Evolutionary conservation across 1,284 basidiomycete genomes (phyloP), one percentile per base, ranked within the genome.

Genomic region (Schizophyllum commune): DNA sequence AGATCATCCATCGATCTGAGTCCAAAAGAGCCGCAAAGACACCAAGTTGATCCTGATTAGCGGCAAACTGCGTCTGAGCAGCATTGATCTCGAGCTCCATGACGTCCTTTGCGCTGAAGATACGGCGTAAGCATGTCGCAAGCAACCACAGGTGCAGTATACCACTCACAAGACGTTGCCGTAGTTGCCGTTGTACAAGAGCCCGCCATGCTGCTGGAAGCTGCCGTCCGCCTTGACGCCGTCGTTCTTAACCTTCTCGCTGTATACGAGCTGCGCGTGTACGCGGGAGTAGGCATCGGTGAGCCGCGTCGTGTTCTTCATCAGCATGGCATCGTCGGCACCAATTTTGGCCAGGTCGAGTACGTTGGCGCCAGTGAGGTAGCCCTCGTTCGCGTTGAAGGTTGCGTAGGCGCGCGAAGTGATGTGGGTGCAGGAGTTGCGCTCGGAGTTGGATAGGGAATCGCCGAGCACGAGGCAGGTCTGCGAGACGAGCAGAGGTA

Each of bases 1-100:
- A 85, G 57, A 88, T 83, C 85, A 88, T 88, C 86, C 86, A 89
- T 62, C 75, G 73, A 67, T 79, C 74, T 8, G 78, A 83, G 34
- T 79, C 75, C 58, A 88, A 73, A 4, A 84, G 69, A 13, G 75
- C 75, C 9, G 76, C 77, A 61, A 86, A 82, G 0, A 83, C 82
- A 51, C 65, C 64, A 61, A 74, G 76, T 7, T 75, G 71, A 2
- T 71, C 68, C 7, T 65, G 63, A 47, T 68, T 70, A n/a, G 82
- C 78, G 11, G 79, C 77, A 66, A 79, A 84, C 56, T 77, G 73
- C 0, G 84, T 87, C 20, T 80, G 82, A 15, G 75, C 81, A 2
- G 82, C 80, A 57, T 75, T 75, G 9, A 79, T 75, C 63, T 85
- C 83, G 8, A 83, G 67, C 56, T 78, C 75, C 15, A 84, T 71